These are phyloP conservation scores for Naganishia sp. DNA, from an alignment of 1,284 basidiomycete genomes.

Conservation along the genomic window DNA sequence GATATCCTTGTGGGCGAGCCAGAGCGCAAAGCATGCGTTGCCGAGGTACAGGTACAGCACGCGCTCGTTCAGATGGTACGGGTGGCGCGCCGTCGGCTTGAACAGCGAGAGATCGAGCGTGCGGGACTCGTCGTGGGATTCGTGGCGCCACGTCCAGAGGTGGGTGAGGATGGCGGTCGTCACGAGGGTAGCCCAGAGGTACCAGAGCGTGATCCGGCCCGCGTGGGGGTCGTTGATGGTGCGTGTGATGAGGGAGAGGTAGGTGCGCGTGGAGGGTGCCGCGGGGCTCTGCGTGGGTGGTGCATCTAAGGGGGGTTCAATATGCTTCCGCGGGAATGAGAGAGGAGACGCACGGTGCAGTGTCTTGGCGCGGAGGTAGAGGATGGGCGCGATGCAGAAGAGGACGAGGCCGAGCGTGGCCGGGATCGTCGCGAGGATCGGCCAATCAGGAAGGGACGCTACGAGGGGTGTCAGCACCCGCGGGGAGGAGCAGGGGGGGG, in stretches of 20 bases:
- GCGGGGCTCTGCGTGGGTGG: conserved; percentile 7
- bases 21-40: conserved; percentile 24
- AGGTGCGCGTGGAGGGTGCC: conserved; percentile 18
- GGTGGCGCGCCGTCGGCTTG: conserved; percentile 24
- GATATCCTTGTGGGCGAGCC: conserved; percentile 28
- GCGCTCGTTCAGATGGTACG: conserved; percentile 30
- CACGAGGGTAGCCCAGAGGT: conserved; percentile 18
- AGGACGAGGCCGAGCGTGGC: conserved; percentile 17
- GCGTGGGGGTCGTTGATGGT: conserved; percentile 20
- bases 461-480: too few relatives aligned
- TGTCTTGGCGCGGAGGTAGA: conserved; percentile 13
- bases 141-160: conserved; percentile 28
- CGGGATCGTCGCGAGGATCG: conserved; percentile 4
- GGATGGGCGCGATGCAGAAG: conserved; percentile 8
- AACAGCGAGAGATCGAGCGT: conserved; percentile 23
- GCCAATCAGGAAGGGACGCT: conserved; percentile 9
- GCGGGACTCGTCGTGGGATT: conserved; percentile 4
- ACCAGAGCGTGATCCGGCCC: conserved; percentile 22
- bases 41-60: conserved; percentile 25
- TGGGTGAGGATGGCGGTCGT: conserved; percentile 11
- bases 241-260: conserved; percentile 15
- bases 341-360: conserved; percentile 3
- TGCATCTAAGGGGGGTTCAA: background rate
- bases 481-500: too few relatives aligned
- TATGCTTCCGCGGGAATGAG: background rate